Conservation (phyloP, 2,329 filamentous ascomycete species). For the Claviceps africana region DNA sequence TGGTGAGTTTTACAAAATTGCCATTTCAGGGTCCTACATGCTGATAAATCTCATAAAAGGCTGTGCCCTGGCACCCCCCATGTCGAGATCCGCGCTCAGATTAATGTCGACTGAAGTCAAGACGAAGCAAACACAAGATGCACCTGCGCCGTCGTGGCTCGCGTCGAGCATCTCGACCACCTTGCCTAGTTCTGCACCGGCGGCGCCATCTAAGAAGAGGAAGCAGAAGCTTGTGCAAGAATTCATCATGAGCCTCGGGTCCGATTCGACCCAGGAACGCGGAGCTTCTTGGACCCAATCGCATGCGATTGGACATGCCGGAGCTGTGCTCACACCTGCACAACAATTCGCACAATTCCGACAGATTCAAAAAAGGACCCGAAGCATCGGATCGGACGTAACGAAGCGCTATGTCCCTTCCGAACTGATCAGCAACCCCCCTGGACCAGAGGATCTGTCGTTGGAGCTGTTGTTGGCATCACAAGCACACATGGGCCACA, state of each 20-base stretch:
- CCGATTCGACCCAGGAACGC: conserved; percentile 22
- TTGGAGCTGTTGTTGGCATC: conserved; percentile 82
- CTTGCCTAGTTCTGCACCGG: conserved; percentile 8
- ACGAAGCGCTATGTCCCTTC: conserved; percentile 49
- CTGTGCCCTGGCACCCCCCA: conserved; percentile 33
- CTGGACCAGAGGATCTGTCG: conserved; percentile 64
- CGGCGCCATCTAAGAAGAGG: conserved; percentile 17
- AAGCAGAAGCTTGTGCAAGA: conserved; percentile 21
- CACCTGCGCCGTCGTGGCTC: conserved; percentile 10
- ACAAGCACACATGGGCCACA: conserved; percentile 81
- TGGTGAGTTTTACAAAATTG: conserved; percentile 27
- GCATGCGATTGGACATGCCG: conserved; percentile 19
- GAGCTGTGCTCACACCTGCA: conserved; percentile 21
- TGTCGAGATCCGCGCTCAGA: conserved; percentile 21
- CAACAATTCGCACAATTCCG: conserved; percentile 26
- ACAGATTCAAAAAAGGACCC: conserved; percentile 28
- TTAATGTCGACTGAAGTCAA: conserved; percentile 19
- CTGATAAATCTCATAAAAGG: conserved; percentile 11
- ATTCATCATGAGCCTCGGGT: conserved; percentile 20
- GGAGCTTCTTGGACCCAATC: conserved; percentile 19
- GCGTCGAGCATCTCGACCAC: conserved; percentile 10
- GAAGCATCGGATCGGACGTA: conserved; percentile 33
- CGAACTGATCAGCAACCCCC: conserved; percentile 57
- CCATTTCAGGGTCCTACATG: not conserved
- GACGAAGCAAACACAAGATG: conserved; percentile 7